Conservation (phyloP, 1,284 basidiomycete species). For the Trichosporon asahii region DNA sequence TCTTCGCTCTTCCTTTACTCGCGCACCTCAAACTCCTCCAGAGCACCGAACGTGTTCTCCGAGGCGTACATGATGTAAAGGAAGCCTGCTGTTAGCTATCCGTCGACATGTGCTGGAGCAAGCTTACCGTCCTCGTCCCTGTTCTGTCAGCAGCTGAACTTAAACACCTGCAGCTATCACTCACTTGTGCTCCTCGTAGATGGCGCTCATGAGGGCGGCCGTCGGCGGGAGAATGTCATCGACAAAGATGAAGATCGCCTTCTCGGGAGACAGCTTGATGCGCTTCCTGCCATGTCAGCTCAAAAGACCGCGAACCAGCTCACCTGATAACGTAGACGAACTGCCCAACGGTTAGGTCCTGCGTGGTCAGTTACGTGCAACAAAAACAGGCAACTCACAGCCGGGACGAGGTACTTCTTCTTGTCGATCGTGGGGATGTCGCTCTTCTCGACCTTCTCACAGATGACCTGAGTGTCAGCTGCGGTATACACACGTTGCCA, state of each 20-base stretch:
- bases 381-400: slow-evolving; percentile 56
- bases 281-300: slow-evolving; percentile 65
- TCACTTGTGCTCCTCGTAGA: slow-evolving; percentile 99
- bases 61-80: slow-evolving; percentile 94
- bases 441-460: slow-evolving; percentile 98
- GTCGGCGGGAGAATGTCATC: slow-evolving; percentile 98
- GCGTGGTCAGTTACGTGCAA: slow-evolving; percentile 16
- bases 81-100: slow-evolving; percentile 59
- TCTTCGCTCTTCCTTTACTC: slow-evolving; percentile 1
- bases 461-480: slow-evolving; percentile 75
- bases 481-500: neutral
- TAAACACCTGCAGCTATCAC: slow-evolving; percentile 40
- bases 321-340: slow-evolving; percentile 95
- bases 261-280: slow-evolving; percentile 99
- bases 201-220: slow-evolving; percentile 96
- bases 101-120: slow-evolving; percentile 11
- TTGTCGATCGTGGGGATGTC: slow-evolving; percentile 99
- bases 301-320: neutral
- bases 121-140: slow-evolving; percentile 79
- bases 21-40: slow-evolving; percentile 18
- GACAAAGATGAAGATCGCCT: slow-evolving; percentile 99
- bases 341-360: slow-evolving; percentile 97
- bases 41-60: slow-evolving; percentile 84
- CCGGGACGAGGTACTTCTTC: slow-evolving; percentile 99
- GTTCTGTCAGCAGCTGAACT: slow-evolving; percentile 11